Percentiles rank a stretch among this genome's conserved stretches.
These are phyloP conservation scores for Poa annua DNA, from an alignment of 176 grass and related monocot genomes.

Conservation along the genomic window DNA sequence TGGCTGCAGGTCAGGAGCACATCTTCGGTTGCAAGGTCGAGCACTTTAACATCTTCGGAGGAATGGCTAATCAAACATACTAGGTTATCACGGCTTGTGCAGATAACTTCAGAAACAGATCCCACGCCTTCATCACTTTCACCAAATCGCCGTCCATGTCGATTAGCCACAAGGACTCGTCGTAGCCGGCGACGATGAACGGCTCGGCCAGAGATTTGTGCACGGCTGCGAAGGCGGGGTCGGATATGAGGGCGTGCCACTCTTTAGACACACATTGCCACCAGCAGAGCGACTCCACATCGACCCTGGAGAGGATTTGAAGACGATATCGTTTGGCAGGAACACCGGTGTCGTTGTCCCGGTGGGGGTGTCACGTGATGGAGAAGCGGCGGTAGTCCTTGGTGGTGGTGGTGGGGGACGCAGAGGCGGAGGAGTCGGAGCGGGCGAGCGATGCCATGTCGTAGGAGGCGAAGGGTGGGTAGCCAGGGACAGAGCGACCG, in stretches of 20 bases:
- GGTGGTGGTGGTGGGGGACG: conserved; percentile 39
- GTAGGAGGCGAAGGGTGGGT: conserved; percentile 47
- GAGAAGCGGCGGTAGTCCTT: conserved; percentile 85
- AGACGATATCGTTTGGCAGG: not conserved
- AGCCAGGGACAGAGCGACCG: conserved; percentile 53
- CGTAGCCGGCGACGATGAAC: not conserved
- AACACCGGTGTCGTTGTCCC: not conserved
- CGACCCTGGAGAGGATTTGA: not conserved
- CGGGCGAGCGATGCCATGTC: conserved; percentile 86
- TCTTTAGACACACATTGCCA: not conserved
- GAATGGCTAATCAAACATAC: not conserved
- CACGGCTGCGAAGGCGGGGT: not conserved
- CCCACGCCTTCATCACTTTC: not conserved
- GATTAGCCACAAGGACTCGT: not conserved
- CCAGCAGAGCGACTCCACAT: not conserved
- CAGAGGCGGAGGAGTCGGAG: conserved; percentile 12
- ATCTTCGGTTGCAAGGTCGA: not conserved
- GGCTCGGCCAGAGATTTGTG: not conserved
- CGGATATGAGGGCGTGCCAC: not conserved
- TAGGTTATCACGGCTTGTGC: not conserved
- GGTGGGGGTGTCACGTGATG: conserved; percentile 41
- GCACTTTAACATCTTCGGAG: not conserved
- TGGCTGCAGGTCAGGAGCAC: not conserved
- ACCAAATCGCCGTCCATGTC: not conserved
- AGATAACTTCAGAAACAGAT: not conserved